A percentile compares a stretch with the other conserved stretches of the same genome.
These are phyloP conservation scores for Fusarium anguioides DNA, from an alignment of 2,329 filamentous ascomycete genomes.

Conservation along the genomic window DNA sequence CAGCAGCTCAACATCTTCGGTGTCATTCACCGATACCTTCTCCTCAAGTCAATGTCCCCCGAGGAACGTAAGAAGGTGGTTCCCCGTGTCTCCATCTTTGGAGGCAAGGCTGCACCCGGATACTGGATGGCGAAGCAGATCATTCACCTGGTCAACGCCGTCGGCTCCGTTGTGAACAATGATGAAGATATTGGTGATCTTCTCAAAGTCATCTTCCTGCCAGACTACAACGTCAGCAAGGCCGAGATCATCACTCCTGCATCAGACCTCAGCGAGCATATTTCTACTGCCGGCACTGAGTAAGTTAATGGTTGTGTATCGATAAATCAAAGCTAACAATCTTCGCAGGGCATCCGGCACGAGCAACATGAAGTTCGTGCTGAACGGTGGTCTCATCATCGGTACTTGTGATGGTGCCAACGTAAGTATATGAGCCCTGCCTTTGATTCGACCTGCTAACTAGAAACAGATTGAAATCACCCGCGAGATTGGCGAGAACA, in stretches of 20 bases:
- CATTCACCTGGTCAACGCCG: constrained; percentile 95
- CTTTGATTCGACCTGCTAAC: neutral
- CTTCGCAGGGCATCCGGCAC: constrained; percentile 73
- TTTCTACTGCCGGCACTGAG: constrained; percentile 97
- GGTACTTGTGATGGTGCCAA: constrained; percentile 98
- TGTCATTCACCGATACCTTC: constrained; percentile 92
- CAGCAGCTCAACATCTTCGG: constrained; percentile 99
- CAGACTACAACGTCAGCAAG: constrained; percentile 99
- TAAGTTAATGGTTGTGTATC: constrained; percentile 50
- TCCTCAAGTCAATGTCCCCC: constrained; percentile 84
- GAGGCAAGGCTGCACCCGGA: constrained; percentile 95
- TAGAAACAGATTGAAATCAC: constrained; percentile 82
- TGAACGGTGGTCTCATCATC: constrained; percentile 97
- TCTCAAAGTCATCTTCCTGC: constrained; percentile 95
- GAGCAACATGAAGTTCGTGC: constrained; percentile 99
- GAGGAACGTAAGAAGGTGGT: constrained; percentile 88
- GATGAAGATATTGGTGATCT: constrained; percentile 92
- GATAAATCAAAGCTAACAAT: constrained; percentile 6
- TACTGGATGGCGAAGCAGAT: constrained; percentile 99
- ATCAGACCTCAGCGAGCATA: constrained; percentile 97
- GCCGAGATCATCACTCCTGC: constrained; percentile 96
- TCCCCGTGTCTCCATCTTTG: constrained; percentile 94
- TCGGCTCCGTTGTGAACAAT: constrained; percentile 89
- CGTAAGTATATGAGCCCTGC: constrained; percentile 16
- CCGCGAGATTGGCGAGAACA: constrained; percentile 93